phyloP scores from a whole-genome alignment of 1,284 basidiomycete genomes.

The Pseudozyma flocculosa region DNA sequence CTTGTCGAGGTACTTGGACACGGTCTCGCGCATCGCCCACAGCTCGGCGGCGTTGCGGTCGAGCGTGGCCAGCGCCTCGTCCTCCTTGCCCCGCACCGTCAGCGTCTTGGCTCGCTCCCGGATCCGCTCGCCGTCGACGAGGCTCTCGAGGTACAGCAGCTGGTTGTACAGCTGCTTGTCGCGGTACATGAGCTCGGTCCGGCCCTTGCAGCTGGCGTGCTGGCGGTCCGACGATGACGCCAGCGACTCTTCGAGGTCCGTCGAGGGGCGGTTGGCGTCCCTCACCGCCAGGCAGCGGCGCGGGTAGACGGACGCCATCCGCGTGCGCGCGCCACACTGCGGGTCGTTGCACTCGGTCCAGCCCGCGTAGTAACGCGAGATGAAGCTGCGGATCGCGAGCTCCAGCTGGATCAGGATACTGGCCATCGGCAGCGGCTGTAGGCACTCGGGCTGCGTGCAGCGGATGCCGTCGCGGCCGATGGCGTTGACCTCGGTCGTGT shows the following conservation, averaged over 20 bases:
- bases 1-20: slow-evolving; percentile 45
- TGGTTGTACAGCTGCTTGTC: slow-evolving; percentile 56
- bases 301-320: slow-evolving; percentile 89
- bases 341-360: slow-evolving; percentile 86
- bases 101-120: slow-evolving; percentile 2
- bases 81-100: slow-evolving; percentile 8
- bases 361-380: slow-evolving; percentile 82
- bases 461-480: slow-evolving; percentile 29
- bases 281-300: slow-evolving; percentile 59
- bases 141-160: slow-evolving; percentile 46
- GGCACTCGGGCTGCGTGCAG: slow-evolving; percentile 21
- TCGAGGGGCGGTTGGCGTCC: slow-evolving; percentile 9
- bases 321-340: slow-evolving; percentile 78
- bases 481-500: slow-evolving; percentile 21
- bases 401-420: slow-evolving; percentile 71
- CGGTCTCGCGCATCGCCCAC: slow-evolving; percentile 19
- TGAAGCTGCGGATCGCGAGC: slow-evolving; percentile 73
- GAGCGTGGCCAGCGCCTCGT: slow-evolving; percentile 24
- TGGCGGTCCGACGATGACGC: slow-evolving; percentile 5
- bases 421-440: slow-evolving; percentile 16
- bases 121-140: slow-evolving; percentile 40
- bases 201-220: slow-evolving; percentile 37
- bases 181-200: slow-evolving; percentile 28
- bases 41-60: slow-evolving; percentile 25
- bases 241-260: slow-evolving; percentile 1